phyloP scores from a whole-genome alignment of 441 rosid genomes.

The Adansonia gregorii region DNA sequence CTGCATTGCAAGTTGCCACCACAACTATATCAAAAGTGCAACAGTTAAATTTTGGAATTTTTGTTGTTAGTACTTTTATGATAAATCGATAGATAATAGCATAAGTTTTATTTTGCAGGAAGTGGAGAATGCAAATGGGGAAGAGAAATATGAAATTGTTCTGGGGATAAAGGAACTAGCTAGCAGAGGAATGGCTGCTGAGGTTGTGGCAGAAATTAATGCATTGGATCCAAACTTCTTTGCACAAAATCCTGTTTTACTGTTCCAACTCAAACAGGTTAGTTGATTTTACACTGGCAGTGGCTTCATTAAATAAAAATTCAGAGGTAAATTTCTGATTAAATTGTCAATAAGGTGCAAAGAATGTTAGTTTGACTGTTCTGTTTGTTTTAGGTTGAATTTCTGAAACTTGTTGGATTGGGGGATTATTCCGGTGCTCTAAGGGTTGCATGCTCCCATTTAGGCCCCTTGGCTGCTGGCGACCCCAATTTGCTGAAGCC shows the following conservation, averaged over 20 bases:
- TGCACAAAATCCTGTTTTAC: conserved; percentile 63
- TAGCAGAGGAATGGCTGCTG: conserved; percentile 82
- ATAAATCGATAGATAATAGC: conserved; percentile 16
- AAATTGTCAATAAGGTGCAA: not conserved
- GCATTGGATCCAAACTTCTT: conserved; percentile 76
- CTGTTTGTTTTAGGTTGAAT: conserved; percentile 65
- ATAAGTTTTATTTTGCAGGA: conserved; percentile 39
- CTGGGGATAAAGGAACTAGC: conserved; percentile 81
- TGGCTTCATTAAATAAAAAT: conserved; percentile 6
- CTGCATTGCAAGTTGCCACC: conserved; percentile 28
- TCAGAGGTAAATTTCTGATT: not conserved
- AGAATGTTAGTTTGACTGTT: conserved; percentile 17
- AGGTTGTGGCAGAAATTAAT: conserved; percentile 76
- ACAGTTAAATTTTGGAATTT: conserved; percentile 42
- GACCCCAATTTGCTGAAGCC: conserved; percentile 72
- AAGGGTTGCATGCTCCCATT: conserved; percentile 73
- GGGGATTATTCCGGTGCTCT: conserved; percentile 83
- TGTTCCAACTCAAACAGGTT: conserved; percentile 92
- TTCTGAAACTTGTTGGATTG: conserved; percentile 70
- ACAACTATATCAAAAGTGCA: conserved; percentile 37
- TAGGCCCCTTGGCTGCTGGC: conserved; percentile 82
- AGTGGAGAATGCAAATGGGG: conserved; percentile 38
- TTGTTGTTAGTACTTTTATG: conserved; percentile 15
- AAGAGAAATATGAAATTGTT: conserved; percentile 69
- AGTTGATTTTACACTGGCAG: conserved; percentile 18